Base-by-base conservation (phyloP, 108 stramenopile genomes). In the Asterionellopsis glacialis region DNA sequence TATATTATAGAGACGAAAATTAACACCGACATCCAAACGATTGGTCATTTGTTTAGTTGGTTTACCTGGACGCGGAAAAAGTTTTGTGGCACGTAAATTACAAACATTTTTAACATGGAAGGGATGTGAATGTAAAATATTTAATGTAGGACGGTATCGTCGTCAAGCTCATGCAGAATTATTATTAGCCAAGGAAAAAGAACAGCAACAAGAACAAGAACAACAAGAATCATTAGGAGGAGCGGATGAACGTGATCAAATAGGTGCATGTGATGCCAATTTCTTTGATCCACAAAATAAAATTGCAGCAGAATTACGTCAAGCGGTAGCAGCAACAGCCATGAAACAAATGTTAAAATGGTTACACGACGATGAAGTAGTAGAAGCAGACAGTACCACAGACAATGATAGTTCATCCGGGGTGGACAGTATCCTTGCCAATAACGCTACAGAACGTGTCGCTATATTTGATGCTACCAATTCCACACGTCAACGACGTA, bases 381-480 rank as follows among this genome's bases (percentile, higher is more conserved):
- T 16, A 45, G 68, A 69, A 39, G 68, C 1, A 11, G 41, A 41
- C 28, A 11, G 18, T 10, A 49, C 19, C 15, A 52, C 55, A 0
- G 48, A 57, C 40, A 56, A 14, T 45, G 12, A 27, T 13, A 48
- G 45, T 21, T 45, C 27, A 14, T 64, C 67, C 19, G 18, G 16
- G 18, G 39, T 23, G 1, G 33, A 22, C 16, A 39, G 55, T 12
- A 52, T 33, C 25, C 21, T 22, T 18, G 15, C 21, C n/a, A 15
- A 52, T 27, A 40, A 50, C 10, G 51, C 27, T 7, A 51, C 56
- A 26, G 85, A 85, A 51, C 63, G 83, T 2, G 84, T 97, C 51
- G 97, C 94, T 11, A 89, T 98, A 19, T 98, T 95, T 64, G 97
- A 98, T 75, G 97, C 97, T 0, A 98, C 97, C 18, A 98, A 98